A percentile compares a stretch with the other conserved stretches of the same genome.
These are phyloP conservation scores for Clonostachys rosea DNA, from an alignment of 2,329 filamentous ascomycete genomes.

Conservation along the genomic window DNA sequence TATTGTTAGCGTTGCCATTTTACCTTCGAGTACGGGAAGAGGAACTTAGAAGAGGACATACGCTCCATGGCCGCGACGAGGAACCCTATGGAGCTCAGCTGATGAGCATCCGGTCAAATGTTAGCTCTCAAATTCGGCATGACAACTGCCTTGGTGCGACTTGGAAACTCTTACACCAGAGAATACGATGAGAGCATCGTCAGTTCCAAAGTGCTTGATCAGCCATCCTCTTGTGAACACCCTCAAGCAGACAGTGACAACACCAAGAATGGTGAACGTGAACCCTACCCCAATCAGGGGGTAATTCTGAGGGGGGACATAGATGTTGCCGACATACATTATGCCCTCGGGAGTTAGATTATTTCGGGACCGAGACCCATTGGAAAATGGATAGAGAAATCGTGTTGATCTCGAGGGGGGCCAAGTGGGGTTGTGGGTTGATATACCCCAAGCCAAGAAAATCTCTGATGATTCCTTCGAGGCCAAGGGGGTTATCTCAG, in stretches of 20 bases:
- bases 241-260: slow-evolving; percentile 6
- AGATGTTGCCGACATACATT: slow-evolving; percentile 7
- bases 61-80: slow-evolving; percentile 9
- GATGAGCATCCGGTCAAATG: not conserved
- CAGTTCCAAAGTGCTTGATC: slow-evolving; percentile 5
- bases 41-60: slow-evolving; percentile 2
- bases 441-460: too few species aligned
- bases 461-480: too few species aligned
- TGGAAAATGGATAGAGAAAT: too few species aligned
- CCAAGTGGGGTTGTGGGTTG: too few species aligned
- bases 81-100: slow-evolving; percentile 11
- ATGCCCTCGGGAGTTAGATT: not conserved
- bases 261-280: slow-evolving; percentile 9
- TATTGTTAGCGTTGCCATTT: not conserved
- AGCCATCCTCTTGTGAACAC: slow-evolving; percentile 6
- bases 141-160: not conserved
- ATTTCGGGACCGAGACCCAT: too few species aligned
- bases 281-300: slow-evolving; percentile 7
- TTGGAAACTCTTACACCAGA: slow-evolving; percentile 6
- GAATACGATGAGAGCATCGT: slow-evolving; percentile 4
- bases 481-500: too few species aligned
- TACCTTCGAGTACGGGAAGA: not conserved
- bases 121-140: not conserved
- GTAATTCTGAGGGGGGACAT: slow-evolving; percentile 8
- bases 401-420: too few species aligned